Evolutionary conservation across 371 early-diverging fungal genomes (phyloP), one percentile per base, ranked within the genome.

Genomic region (Mortierella sp.): DNA sequence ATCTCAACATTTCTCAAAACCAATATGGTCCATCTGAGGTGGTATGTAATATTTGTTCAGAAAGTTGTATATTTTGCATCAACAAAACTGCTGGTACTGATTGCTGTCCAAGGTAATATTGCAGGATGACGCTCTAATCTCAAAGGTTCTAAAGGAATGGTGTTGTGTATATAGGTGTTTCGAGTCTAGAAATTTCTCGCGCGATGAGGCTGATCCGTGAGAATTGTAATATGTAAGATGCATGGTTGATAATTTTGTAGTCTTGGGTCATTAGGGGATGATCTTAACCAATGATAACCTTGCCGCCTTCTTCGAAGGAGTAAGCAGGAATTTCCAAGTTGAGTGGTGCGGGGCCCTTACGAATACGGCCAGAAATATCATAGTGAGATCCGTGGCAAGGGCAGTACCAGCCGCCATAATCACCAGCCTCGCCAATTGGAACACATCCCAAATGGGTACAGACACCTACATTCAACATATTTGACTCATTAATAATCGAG

Each of bases 381-480:
- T 80, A 80, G 49, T 79, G 79, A 66, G 97, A 97, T 77, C 99
- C 98, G 88, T 97, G 98, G 93, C 99, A 98, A 64, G 99, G 99
- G 90, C 99, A 98, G 90, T 97, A 98, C 98, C 98, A 98, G 70
- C 98, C 99, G 76, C 96, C 97, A 83, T 87, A 98, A 73, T 98
- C 99, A 86, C 98, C 98, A 85, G 98, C 93, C 84, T 98, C 98
- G 68, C 97, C 98, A 78, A 98, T 94, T 68, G 99, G 99, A 57
- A 98, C 98, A 89, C 99, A 98, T 83, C 99, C 92, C 87, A 98
- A 90, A 86, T 98, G 99, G 64, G 99, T 98, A 92, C 99, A 98
- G 78, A 98, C 95, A 81, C 97, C 99, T 82, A 51, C 12, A 17
- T 9, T n/a, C n/a, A n/a, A n/a, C n/a, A n/a, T n/a, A n/a, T n/a